These are phyloP conservation scores for Symbiodinium natans DNA, from an alignment of 73 alveolate genomes.

Conservation along the genomic window DNA sequence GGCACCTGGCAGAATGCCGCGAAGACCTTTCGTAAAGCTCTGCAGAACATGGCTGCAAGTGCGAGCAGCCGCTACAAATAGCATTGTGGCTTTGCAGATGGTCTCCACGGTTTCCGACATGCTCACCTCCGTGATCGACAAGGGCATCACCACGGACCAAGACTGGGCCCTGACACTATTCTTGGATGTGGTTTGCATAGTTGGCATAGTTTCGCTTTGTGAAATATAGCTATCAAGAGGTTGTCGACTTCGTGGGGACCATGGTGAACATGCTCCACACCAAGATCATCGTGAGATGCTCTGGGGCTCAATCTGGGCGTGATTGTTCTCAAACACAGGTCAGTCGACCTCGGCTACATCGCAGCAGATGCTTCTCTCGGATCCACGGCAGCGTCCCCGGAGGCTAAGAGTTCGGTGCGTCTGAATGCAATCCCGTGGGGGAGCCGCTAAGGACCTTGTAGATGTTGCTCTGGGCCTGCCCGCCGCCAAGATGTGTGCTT, in stretches of 20 bases:
- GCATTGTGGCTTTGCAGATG: constrained; percentile 92
- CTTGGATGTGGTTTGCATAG: too few relatives aligned
- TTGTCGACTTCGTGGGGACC: constrained; percentile 33
- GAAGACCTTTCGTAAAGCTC: too few relatives aligned
- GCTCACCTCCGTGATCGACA: constrained; percentile 38
- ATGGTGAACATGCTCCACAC: constrained; percentile 49
- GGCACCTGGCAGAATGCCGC: too few relatives aligned
- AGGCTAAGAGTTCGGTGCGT: neutral
- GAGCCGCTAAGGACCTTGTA: neutral
- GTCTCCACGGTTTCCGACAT: constrained; percentile 62
- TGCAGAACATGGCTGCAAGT: neutral
- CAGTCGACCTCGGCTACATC: constrained; percentile 30
- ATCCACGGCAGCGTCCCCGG: neutral
- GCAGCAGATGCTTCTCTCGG: constrained; percentile 60
- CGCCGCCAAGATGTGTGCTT: neutral
- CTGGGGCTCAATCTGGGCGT: too few relatives aligned
- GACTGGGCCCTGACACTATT: neutral
- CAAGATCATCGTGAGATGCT: neutral
- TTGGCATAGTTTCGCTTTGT: too few relatives aligned
- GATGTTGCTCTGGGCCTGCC: constrained; percentile 55
- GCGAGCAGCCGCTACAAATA: neutral
- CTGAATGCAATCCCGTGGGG: neutral
- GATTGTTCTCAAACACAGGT: too few relatives aligned
- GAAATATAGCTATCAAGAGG: too few relatives aligned
- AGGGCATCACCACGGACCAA: constrained; percentile 28